Evolutionary conservation across 75 land plant species (phyloP).

Genomic region (Ceratopteris richardii): DNA sequence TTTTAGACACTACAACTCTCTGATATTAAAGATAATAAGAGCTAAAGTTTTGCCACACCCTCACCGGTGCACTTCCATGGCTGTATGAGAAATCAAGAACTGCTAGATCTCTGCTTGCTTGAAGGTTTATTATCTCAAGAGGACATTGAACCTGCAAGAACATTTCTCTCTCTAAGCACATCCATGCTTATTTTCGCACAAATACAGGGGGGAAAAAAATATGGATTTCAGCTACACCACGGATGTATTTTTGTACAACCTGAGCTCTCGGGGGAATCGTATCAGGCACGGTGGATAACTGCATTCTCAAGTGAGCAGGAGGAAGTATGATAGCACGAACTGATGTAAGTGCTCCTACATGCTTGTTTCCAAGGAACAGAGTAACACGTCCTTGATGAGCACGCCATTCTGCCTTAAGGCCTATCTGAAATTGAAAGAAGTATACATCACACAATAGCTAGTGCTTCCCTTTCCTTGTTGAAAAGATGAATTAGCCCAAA

Average conservation of each 20-base stretch:
- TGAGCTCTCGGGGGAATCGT: conserved; percentile 96
- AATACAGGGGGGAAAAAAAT: no score
- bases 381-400: conserved; percentile 82
- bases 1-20: no score
- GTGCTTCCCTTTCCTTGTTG: no score
- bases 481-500: no score
- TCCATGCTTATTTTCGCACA: background rate
- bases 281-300: conserved; percentile 82
- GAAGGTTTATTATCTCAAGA: conserved; percentile 71
- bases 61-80: conserved; percentile 54
- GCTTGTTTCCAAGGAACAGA: conserved; percentile 91
- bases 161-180: conserved; percentile 1
- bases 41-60: no score
- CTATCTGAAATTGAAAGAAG: conserved; percentile 49
- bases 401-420: conserved; percentile 93
- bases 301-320: conserved; percentile 72
- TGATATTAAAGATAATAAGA: no score
- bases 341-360: conserved; percentile 61
- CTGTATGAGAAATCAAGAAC: conserved; percentile 94
- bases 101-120: conserved; percentile 82
- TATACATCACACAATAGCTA: no score
- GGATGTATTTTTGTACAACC: conserved; percentile 25
- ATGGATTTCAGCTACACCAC: background rate
- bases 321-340: conserved; percentile 72
- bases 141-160: conserved; percentile 87